Percentiles rank a stretch among this genome's conserved stretches.
Evolutionary conservation across 1,139 yeast species (phyloP).

Genomic region (Geotrichum klebahnii): DNA sequence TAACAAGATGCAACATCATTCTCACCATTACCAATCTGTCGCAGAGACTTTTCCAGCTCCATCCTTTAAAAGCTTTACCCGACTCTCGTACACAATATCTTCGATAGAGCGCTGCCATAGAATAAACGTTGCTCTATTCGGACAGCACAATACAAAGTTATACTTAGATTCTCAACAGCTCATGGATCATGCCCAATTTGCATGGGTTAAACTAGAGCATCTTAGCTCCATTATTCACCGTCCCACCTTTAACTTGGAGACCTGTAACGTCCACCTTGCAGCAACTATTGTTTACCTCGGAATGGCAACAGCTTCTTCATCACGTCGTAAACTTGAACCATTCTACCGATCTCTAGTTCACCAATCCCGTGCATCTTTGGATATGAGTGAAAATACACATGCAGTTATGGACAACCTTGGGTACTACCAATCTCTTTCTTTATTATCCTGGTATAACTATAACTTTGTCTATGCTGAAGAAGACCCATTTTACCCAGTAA

Average conservation of each 20-base stretch:
- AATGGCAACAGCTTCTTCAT: conserved; percentile 32
- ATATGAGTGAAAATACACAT: conserved; percentile 27
- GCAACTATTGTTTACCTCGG: conserved; percentile 42
- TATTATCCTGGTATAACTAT: conserved; percentile 13
- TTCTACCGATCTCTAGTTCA: conserved; percentile 12
- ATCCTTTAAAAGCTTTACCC: neutral
- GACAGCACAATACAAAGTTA: neutral
- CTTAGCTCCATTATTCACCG: conserved; percentile 39
- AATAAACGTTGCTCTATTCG: conserved; percentile 4
- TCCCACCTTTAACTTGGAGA: conserved; percentile 41
- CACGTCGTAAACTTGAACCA: neutral
- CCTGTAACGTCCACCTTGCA: conserved; percentile 36
- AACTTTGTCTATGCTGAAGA: neutral
- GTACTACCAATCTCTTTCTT: conserved; percentile 7
- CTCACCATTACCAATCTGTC: conserved; percentile 6
- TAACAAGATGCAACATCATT: conserved; percentile 6
- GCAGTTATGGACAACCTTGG: conserved; percentile 10
- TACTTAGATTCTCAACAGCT: neutral
- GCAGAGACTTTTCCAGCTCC: neutral
- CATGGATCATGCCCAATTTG: conserved; percentile 12
- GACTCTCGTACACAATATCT: neutral
- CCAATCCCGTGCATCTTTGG: conserved; percentile 20
- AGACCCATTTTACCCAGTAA: neutral
- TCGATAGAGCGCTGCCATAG: neutral
- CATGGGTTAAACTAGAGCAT: conserved; percentile 27